Evolutionary conservation across 441 rosid species (phyloP).

Genomic region (Corymbia calophylla): DNA sequence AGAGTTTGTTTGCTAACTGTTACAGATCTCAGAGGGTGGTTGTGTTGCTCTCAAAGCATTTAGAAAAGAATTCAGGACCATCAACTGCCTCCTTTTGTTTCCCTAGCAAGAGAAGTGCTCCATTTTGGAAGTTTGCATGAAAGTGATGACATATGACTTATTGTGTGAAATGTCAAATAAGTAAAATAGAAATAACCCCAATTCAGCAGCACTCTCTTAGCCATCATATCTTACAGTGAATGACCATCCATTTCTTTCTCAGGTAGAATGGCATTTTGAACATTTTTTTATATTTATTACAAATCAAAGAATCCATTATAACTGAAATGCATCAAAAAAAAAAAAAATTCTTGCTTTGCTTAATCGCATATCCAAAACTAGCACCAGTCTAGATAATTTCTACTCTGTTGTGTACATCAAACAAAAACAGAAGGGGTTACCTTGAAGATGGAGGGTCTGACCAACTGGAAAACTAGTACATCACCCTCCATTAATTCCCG

Average conservation of each 20-base stretch:
- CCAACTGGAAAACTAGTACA: constrained; percentile 9
- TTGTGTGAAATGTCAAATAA: background rate
- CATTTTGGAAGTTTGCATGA: background rate
- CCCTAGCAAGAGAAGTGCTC: background rate
- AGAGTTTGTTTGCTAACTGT: background rate
- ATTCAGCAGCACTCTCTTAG: background rate
- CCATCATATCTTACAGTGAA: background rate
- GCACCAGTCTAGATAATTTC: background rate
- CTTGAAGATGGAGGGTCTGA: background rate
- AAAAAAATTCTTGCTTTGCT: background rate
- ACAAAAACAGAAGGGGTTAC: background rate
- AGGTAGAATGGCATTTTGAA: background rate
- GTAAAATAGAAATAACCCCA: background rate
- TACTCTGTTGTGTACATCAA: background rate
- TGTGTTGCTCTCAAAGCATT: background rate
- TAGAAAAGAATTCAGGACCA: background rate
- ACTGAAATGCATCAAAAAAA: background rate
- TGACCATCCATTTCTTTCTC: background rate
- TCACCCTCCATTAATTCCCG: constrained; percentile 1
- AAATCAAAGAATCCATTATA: background rate
- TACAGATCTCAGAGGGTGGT: background rate
- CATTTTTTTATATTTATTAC: background rate
- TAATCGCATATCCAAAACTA: background rate
- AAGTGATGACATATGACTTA: background rate
- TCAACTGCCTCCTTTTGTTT: background rate